Evolutionary conservation across 306 rosid genomes (phyloP), one percentile per base, ranked within the genome.

Genomic region (Castanea mollissima): DNA sequence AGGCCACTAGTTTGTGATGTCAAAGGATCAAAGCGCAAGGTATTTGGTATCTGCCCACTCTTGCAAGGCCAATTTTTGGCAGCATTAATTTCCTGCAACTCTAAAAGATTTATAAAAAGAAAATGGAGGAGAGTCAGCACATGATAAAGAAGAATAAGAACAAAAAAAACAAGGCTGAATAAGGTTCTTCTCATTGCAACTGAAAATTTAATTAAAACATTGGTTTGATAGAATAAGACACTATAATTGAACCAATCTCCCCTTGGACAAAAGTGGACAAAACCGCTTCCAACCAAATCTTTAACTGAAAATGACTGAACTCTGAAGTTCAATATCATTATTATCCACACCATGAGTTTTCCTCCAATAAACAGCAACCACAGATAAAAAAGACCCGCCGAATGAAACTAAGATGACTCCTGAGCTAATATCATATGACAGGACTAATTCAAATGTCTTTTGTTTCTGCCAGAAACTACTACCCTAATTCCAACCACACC

Each of bases 1-100:
- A 95, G 93, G 49, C 96, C 97, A 76, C 99, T 91, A 11, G 99
- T 93, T 69, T 85, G 90, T 63, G 97, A 95, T 19, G 92, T 84
- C 72, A 68, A 52, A 0, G 99, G 92, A 75, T 93, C 97, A 80
- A 95, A 95, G 18, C 96, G 90, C 78, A 85, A 57, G 56, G 99
- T 91, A 51, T 87, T 89, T 31, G 77, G 86, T 60, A 88, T 51
- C 54, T 82, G 23, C 13, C 99, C 98, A 4, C 80, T 78, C 82
- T 86, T 87, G 88, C 98, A 88, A n/a, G 98, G 97, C 99, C 98
- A 95, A 79, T 80, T 82, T 76, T 74, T 77, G 59, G 94, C 90
- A 79, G 76, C 87, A 69, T 89, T 92, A 57, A 91, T 84, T 74
- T 75, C 92, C 73, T 14, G 86, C 91, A 95, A 83, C 78, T 85